phyloP scores from a whole-genome alignment of 129 eudicot species.

The Tagetes patula region DNA sequence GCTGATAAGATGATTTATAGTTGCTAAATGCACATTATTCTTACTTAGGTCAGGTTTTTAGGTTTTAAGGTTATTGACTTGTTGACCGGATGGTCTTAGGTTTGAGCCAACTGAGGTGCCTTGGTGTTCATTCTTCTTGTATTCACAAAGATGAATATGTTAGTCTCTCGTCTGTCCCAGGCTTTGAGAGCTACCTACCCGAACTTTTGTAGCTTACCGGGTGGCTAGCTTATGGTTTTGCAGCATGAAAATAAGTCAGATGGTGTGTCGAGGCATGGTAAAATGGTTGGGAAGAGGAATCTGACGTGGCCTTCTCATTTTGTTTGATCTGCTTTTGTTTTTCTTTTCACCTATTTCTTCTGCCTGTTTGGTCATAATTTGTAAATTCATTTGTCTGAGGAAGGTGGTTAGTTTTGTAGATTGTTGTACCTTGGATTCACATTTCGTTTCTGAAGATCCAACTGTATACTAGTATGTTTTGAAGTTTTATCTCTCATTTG shows the following conservation, averaged over 20 bases:
- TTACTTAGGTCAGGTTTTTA: conserved; percentile 13
- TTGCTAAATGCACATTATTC: conserved; percentile 22
- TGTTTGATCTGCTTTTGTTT: conserved; percentile 24
- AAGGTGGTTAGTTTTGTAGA: conserved; percentile 28
- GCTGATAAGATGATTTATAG: not conserved
- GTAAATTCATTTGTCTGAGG: conserved; percentile 22
- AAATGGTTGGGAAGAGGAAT: conserved; percentile 20
- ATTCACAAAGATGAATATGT: conserved; percentile 35
- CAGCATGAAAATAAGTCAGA: conserved; percentile 14
- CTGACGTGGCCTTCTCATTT: conserved; percentile 18
- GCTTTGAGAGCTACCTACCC: conserved; percentile 7
- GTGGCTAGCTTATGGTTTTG: conserved; percentile 22
- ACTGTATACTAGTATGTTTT: conserved; percentile 23
- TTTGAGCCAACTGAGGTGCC: conserved; percentile 25
- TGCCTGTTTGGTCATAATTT: conserved; percentile 22
- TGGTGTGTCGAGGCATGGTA: conserved; percentile 9
- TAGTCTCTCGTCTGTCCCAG: conserved; percentile 6
- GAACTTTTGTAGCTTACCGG: conserved; percentile 17
- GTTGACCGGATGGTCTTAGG: conserved; percentile 30
- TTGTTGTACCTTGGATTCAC: not conserved
- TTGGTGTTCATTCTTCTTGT: conserved; percentile 28
- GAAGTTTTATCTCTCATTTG: not conserved
- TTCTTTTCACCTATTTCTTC: not conserved
- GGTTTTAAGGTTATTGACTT: conserved; percentile 28
- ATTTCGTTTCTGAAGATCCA: conserved; percentile 15